Evolutionary conservation across 75 land plant genomes (phyloP), one percentile per base, ranked within the genome.

Genomic region (Isoetes taiwanensis): DNA sequence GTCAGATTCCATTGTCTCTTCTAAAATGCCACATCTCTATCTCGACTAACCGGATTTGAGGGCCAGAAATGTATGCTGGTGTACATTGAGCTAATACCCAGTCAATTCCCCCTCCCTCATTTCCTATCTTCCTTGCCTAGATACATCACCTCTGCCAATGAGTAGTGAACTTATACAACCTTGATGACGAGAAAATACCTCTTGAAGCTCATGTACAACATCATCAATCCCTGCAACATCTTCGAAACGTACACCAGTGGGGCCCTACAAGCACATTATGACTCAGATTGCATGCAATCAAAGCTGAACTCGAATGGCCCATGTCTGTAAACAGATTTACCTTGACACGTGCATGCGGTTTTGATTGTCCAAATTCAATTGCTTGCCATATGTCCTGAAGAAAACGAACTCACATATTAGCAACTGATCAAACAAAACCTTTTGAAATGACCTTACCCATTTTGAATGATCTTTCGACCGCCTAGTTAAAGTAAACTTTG

Each of bases 141-240:
- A n/a, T n/a, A n/a, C n/a, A n/a, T n/a, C n/a, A n/a, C n/a, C n/a
- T n/a, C n/a, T n/a, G n/a, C n/a, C n/a, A n/a, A n/a, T n/a, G n/a
- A n/a, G n/a, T n/a, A n/a, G n/a, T n/a, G n/a, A n/a, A n/a, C n/a
- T n/a, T n/a, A n/a, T n/a, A n/a, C n/a, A n/a, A n/a, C n/a, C n/a
- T n/a, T n/a, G n/a, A n/a, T n/a, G n/a, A n/a, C n/a, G n/a, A n/a
- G n/a, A n/a, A 11, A 23, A 20, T 64, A 86, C 94, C 79, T 85
- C 97, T 59, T 82, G 84, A 5, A 90, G 77, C 73, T 90, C 91
- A 26, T 71, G 74, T 0, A 90, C 97, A 38, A 82, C 93, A 29
- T 86, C 91, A 62, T 90, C 87, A 48, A 90, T 90, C 8, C 97
- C 97, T 20, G 97, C 97, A 28, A 90, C 93, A 78, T 90, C 97